Conservation (phyloP, 2,329 filamentous ascomycete species). For the Colletotrichum tropicicola region DNA sequence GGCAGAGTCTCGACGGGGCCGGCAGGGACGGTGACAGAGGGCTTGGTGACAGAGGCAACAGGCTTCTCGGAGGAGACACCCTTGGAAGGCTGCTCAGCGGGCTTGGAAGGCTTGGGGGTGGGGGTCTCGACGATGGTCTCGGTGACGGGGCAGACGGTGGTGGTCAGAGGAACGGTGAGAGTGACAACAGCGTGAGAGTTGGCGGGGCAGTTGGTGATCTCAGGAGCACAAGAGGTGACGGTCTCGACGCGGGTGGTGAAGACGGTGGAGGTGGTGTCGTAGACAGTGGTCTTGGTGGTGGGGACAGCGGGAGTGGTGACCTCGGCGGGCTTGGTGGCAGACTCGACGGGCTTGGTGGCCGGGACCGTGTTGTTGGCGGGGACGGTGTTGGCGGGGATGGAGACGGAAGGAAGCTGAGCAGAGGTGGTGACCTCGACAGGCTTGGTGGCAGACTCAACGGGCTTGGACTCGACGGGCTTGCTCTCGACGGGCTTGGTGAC, state of each 20-base stretch:
- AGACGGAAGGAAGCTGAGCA: slow-evolving; percentile 9
- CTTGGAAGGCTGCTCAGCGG: slow-evolving; percentile 27
- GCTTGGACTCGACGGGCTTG: slow-evolving; percentile 20
- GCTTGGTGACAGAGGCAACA: slow-evolving; percentile 33
- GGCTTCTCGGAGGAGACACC: slow-evolving; percentile 28
- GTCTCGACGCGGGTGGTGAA: slow-evolving; percentile 59
- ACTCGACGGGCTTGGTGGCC: slow-evolving; percentile 22
- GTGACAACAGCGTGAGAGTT: slow-evolving; percentile 51
- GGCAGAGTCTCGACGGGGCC: slow-evolving; percentile 55
- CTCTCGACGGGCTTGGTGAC: slow-evolving; percentile 24
- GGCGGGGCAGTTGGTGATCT: slow-evolving; percentile 61
- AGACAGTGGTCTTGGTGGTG: slow-evolving; percentile 40
- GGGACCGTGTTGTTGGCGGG: slow-evolving; percentile 15
- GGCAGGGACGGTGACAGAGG: slow-evolving; percentile 43
- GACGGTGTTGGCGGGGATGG: slow-evolving; percentile 14
- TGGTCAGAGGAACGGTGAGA: slow-evolving; percentile 64
- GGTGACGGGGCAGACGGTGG: slow-evolving; percentile 70
- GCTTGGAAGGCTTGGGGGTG: slow-evolving; percentile 32
- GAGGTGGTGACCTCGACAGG: slow-evolving; percentile 32
- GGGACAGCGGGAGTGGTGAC: slow-evolving; percentile 31
- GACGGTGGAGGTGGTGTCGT: slow-evolving; percentile 57
- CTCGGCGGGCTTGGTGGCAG: slow-evolving; percentile 10
- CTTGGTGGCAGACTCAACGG: slow-evolving; percentile 19
- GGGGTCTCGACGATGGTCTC: slow-evolving; percentile 56
- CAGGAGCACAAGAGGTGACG: slow-evolving; percentile 58